Percentiles rank a stretch among this genome's conserved stretches.
These are phyloP conservation scores for Dianthus caryophyllus DNA, from an alignment of 148 eudicot genomes.

Conservation along the genomic window DNA sequence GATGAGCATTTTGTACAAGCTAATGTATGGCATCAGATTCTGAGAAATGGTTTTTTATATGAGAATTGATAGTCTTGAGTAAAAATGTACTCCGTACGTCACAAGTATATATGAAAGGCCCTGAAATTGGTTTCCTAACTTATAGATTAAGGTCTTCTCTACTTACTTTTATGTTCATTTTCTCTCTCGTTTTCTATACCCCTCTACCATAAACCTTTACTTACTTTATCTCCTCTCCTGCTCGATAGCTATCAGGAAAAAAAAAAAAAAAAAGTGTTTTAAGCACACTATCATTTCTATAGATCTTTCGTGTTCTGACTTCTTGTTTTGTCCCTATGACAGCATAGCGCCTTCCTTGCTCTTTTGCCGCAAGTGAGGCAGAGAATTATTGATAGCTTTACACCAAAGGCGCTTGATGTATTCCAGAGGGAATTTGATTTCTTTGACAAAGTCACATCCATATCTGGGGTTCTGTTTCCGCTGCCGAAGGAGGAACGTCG, in stretches of 20 bases:
- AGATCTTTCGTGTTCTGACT: not conserved
- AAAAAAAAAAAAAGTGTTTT: not conserved
- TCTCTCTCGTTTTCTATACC: not conserved
- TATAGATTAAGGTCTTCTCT: not conserved
- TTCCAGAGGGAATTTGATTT: constrained; percentile 90
- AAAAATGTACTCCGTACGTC: not conserved
- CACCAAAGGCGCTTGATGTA: constrained; percentile 58
- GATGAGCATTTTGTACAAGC: not conserved
- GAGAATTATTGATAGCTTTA: constrained; percentile 79
- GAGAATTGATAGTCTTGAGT: not conserved
- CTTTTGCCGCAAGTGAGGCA: constrained; percentile 68
- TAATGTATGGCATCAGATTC: not conserved
- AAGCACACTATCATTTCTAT: constrained; percentile 1
- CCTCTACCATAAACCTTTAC: not conserved
- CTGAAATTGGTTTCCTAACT: not conserved
- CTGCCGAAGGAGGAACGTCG: constrained; percentile 95
- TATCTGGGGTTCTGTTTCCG: constrained; percentile 78
- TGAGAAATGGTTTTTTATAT: not conserved
- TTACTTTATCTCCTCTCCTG: not conserved
- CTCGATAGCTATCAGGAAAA: not conserved
- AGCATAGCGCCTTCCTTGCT: constrained; percentile 59
- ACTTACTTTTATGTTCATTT: not conserved
- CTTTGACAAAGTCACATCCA: constrained; percentile 96
- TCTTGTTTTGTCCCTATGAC: constrained; percentile 29
- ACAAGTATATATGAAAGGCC: not conserved